Evolutionary conservation across 345 rosid species (phyloP), one percentile per base, ranked within the genome.

Genomic region (Anacardium occidentale): DNA sequence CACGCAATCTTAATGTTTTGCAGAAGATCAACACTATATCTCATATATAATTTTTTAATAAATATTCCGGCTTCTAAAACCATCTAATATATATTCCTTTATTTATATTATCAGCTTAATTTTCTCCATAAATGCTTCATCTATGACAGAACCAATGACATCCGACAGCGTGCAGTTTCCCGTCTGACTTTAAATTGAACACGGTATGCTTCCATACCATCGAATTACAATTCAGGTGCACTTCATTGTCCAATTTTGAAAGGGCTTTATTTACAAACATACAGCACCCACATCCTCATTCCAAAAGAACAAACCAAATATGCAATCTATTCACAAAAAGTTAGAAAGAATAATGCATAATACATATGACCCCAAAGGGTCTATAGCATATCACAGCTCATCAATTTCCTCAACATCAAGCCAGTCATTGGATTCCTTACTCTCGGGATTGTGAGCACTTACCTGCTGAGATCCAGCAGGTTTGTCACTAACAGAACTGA

Each of bases 401-500:
- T 81, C 87, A 65, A 92, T 86, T 59, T 84, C 97, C 78, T 85
- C 87, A 62, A 90, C 74, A 79, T 88, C 82, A 74, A 83, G 87
- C 97, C 94, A 89, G 71, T 88, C 89, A 70, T 82, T 84, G 63
- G 91, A 83, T 83, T 89, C 87, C 83, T 82, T 88, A 68, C 70
- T 65, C 70, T 77, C 84, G 54, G 85, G 74, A 64, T 81, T 82
- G 37, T 45, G 78, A 63, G 81, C 65, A 75, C 86, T 85, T 72
- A 68, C 84, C 83, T 84, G 75, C 73, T 74, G 81, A 26, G 84
- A 53, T 22, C 69, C 73, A 53, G 64, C 66, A 75, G 66, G 75
- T 70, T 84, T 76, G 52, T 65, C 74, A 34, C 72, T 66, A 56
- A 34, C 78, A 67, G 81, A 45, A 53, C 68, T 77, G 53, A 80